Evolutionary conservation across 345 rosid genomes (phyloP), one percentile per base, ranked within the genome.

Genomic region (Luvunga scandens): DNA sequence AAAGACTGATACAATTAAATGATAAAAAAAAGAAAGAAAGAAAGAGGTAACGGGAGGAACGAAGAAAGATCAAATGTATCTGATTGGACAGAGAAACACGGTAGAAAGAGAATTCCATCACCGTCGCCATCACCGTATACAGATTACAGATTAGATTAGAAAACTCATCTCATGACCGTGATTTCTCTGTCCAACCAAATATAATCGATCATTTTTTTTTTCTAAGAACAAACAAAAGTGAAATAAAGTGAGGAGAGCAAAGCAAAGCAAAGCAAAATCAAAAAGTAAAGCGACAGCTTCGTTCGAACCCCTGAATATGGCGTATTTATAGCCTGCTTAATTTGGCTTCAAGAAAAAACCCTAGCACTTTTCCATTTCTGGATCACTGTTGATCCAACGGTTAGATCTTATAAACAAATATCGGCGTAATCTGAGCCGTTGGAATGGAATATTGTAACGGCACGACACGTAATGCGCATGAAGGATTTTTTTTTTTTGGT

Each of bases 141-240:
- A 16, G 19, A 33, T 14, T 1, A 14, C 6, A 21, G 4, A 14
- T 6, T 4, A n/a, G 5, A 18, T 2, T 9, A 28, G 61, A 75
- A 21, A 39, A 13, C 60, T 76, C 83, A 69, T 38, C 56, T 63
- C 60, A 45, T 45, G 77, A 76, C 83, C 83, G 80, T 81, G 83
- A 81, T 81, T 81, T 72, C 77, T 77, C 83, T 81, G 83, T 81
- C 80, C 83, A 81, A 81, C 14, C 80, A 76, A 64, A 81, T 19
- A 61, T 45, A 80, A 50, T 63, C 73, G 60, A 70, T 76, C 79
- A 18, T 3, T 5, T 45, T 45, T 36, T 36, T 34, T 45, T 42
- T 10, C 50, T 3, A 45, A 3, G 18, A 13, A 45, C 5, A 1
- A 12, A 45, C 48, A n/a, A n/a, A n/a, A n/a, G n/a, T n/a, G n/a